Base-by-base conservation (phyloP, 495 filamentous ascomycete genomes). In the Xylaria bambusicola region DNA sequence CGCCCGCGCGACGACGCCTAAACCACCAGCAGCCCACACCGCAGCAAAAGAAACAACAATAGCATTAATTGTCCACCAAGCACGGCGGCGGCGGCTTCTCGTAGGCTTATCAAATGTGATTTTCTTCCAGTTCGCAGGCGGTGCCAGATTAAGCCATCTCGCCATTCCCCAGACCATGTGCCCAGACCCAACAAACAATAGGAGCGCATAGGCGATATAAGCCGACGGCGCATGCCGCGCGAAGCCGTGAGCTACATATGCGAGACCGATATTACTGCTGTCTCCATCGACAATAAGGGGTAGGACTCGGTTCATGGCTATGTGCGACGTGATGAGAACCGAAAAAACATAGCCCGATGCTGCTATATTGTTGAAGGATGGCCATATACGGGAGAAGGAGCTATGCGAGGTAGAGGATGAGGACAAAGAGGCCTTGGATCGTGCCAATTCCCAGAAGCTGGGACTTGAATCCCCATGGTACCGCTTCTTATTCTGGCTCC, bases 221-320 rank as follows among this genome's bases (percentile, higher is more conserved):
- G 83, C 84, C n/a, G 89, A 74, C 13, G 82, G 54, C 6, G 84
- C 82, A 69, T 85, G 83, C 27, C 84, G 80, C 38, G 84, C 86
- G 69, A 97, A 92, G 4, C 91, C 93, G 72, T 96, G 92, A n/a
- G 86, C 85, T 0, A 96, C 84, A 71, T 87, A 97, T 20, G 84
- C 86, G 26, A 97, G 74, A 1, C 89, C 89, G 26, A 96, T 84
- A 40, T 92, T 84, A 12, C 88, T 88, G 62, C 87, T 92, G 35
- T 91, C 92, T 0, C 92, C 92, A 33, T 96, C 90, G 15, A 92
- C 80, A 31, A 81, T 73, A 38, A 89, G 64, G 4, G 93, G 92
- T 18, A 93, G 74, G 0, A 80, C 73, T 12, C 93, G 82, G 65
- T 92, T 90, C 54, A 94, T 77, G 23, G 84, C 81, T 1, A 82